Percentiles rank a stretch among this genome's conserved stretches.
phyloP scores from a whole-genome alignment of 768 basidiomycete species.

The Leccinum boreale region DNA sequence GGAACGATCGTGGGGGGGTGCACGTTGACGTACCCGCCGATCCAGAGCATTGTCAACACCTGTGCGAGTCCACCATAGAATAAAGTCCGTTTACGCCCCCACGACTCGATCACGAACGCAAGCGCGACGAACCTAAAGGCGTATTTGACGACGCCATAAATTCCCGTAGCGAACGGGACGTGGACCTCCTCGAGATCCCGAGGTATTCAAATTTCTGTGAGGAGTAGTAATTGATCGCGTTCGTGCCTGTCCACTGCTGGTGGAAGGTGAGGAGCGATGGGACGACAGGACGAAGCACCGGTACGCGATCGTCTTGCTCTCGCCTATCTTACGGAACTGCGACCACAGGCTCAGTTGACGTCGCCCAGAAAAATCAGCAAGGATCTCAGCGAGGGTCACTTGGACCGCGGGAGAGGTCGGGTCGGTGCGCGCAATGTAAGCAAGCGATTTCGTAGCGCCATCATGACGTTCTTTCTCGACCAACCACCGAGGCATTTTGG shows the following conservation, averaged over 20 bases:
- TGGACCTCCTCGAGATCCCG: conserved; percentile 31
- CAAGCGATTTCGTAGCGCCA: conserved; percentile 31
- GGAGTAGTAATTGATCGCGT: conserved; percentile 40
- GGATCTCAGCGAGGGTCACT: conserved; percentile 34
- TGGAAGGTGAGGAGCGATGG: conserved; percentile 25
- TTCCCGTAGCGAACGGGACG: conserved; percentile 36
- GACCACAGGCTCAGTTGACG: conserved; percentile 18
- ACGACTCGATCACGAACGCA: conserved; percentile 36
- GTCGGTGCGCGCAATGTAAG: conserved; percentile 24
- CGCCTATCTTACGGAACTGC: conserved; percentile 34
- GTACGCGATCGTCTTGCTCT: conserved; percentile 25
- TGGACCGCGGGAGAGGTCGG: conserved; percentile 26
- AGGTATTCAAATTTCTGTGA: conserved; percentile 35
- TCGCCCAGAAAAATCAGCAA: conserved; percentile 32
- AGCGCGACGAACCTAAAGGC: conserved; percentile 29
- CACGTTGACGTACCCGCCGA: conserved; percentile 29
- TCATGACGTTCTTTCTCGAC: conserved; percentile 34
- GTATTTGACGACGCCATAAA: conserved; percentile 42
- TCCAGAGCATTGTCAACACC: conserved; percentile 36
- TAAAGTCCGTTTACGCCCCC: conserved; percentile 34
- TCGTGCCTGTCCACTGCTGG: conserved; percentile 41
- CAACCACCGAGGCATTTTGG: conserved; percentile 41
- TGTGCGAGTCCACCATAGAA: conserved; percentile 32
- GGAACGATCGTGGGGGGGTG: conserved; percentile 29
- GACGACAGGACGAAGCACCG: conserved; percentile 32